Evolutionary conservation across 2,329 filamentous ascomycete species (phyloP).

Genomic region (Colletotrichum gigasporum): DNA sequence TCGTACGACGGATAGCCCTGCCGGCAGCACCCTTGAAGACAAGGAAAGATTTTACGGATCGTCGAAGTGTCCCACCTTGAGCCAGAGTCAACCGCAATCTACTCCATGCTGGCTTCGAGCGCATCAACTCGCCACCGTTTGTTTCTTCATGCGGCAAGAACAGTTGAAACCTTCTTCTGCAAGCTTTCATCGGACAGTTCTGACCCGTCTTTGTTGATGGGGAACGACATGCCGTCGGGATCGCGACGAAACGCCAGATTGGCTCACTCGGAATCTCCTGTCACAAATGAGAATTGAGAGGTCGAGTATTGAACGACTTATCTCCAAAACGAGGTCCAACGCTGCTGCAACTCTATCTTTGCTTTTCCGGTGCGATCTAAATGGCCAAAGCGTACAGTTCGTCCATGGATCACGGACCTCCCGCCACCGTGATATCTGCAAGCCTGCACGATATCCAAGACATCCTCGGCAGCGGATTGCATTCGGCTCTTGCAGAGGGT

Average conservation of each 20-base stretch:
- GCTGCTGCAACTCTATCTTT: neutral
- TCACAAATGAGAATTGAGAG: constrained; percentile 10
- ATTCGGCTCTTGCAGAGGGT: neutral
- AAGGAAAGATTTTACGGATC: neutral
- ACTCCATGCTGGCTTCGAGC: neutral
- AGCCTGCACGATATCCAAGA: neutral
- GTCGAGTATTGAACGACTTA: too few relatives aligned
- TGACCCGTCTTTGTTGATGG: neutral
- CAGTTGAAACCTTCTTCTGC: too few relatives aligned
- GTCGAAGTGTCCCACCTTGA: neutral
- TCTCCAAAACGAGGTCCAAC: neutral
- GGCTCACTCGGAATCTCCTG: neutral
- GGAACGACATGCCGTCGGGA: neutral
- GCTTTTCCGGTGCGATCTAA: constrained; percentile 3
- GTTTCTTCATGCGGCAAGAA: too few relatives aligned
- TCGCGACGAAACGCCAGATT: neutral
- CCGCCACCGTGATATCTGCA: neutral
- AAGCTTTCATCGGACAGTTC: too few relatives aligned
- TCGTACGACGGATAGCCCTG: neutral
- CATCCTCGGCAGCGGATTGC: neutral
- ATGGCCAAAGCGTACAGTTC: neutral
- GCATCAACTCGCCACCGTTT: neutral
- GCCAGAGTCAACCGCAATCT: neutral
- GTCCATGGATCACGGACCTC: neutral
- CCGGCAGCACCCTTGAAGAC: neutral